Evolutionary conservation across 1,139 yeast genomes (phyloP), one percentile per base, ranked within the genome.

Genomic region (Diutina neorugosa): DNA sequence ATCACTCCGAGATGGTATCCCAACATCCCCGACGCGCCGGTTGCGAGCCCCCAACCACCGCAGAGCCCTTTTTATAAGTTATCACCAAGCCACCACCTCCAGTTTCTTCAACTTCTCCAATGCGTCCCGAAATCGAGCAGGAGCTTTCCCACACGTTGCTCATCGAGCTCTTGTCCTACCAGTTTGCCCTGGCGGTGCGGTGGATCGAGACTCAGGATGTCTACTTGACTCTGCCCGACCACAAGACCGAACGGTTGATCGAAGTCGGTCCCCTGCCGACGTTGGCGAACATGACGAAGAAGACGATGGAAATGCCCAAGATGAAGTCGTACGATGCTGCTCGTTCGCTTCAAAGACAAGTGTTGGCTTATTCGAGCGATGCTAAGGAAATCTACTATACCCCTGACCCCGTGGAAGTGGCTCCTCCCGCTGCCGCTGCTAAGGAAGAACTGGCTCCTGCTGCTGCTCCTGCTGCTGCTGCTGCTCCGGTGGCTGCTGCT

Each of bases 131-230:
- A 78, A 85, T 90, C 60, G 96, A 93, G 77, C 98, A 93, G 76
- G 98, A 93, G 69, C 81, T 93, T 62, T 95, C 98, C 60, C 98
- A 93, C 69, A 85, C 90, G 59, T 79, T 93, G 62, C 79, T 93
- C 68, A 90, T 97, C 25, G 98, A 93, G 79, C 82, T 93, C 63
- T 79, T 93, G 73, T 98, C 98, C 52, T 93, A 91, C 74, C 99
- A 93, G 72, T 93, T 93, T 67, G 98, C 99, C 51, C 91, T 98
- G 58, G 98, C 99, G 52, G 99, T 93, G 60, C 84, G 98, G 80
- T 93, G 99, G 98, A 94, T 93, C 69, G 98, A 93, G 70, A 93
- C 98, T 57, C 98, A 93, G 73, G 98, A 93, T 77, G 98, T 91
- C 56, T 87, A 93, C 68, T 82, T 93, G 68, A 86, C 88, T 68